Conservation (phyloP, 768 basidiomycete species). For the Clavaria fumosa region DNA sequence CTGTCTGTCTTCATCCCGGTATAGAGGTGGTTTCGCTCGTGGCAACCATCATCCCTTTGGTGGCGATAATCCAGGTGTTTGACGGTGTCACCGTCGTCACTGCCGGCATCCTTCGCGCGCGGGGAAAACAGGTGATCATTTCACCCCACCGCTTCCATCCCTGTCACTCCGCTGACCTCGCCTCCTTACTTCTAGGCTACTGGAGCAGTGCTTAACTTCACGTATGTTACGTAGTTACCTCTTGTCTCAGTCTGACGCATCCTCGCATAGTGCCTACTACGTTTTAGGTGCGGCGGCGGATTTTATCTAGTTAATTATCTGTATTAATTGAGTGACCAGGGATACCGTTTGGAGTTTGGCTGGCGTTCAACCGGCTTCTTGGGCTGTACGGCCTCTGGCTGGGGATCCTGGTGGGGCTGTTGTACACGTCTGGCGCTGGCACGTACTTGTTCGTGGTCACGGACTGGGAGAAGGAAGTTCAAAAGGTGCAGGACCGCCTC, state of each 20-base stretch:
- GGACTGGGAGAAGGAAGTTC: constrained; percentile 57
- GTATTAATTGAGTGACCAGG: constrained; percentile 21
- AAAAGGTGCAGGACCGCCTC: constrained; percentile 24
- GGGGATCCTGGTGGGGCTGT: constrained; percentile 55
- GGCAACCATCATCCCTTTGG: constrained; percentile 55
- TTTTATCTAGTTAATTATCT: neutral
- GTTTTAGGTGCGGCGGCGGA: constrained; percentile 42
- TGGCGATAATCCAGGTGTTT: constrained; percentile 73
- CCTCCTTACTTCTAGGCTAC: constrained; percentile 27
- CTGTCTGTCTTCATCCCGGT: constrained; percentile 18
- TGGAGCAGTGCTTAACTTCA: constrained; percentile 69
- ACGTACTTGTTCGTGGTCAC: constrained; percentile 37
- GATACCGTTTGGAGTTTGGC: constrained; percentile 68
- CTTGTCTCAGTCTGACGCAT: neutral
- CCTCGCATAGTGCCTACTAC: constrained; percentile 49
- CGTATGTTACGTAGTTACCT: constrained; percentile 20
- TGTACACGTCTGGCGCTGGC: constrained; percentile 40
- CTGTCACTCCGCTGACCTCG: neutral
- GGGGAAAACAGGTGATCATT: constrained; percentile 50
- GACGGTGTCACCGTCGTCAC: constrained; percentile 60
- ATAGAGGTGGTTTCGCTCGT: constrained; percentile 43
- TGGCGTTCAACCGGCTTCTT: constrained; percentile 45
- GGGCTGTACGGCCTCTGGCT: constrained; percentile 72
- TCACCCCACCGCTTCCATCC: constrained; percentile 1
- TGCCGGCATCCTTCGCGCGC: constrained; percentile 66